Evolutionary conservation across 164 flowering plant genomes (phyloP).

Genomic region (Berberis vulgaris): DNA sequence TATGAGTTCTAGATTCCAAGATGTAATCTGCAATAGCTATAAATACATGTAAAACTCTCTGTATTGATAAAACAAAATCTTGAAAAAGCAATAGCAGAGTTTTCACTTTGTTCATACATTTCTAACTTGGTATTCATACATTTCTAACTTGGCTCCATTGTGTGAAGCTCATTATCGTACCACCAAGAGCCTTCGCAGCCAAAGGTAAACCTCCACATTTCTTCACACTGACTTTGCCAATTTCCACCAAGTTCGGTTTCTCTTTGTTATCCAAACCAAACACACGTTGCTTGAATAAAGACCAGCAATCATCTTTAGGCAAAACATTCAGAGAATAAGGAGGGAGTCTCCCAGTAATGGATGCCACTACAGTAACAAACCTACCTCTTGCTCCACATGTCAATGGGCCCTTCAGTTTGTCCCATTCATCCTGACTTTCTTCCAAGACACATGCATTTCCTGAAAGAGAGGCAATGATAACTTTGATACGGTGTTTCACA

Average conservation of each 20-base stretch:
- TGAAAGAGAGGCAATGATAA: background rate
- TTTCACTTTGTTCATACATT: no score
- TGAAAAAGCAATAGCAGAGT: no score
- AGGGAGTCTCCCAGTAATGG: background rate
- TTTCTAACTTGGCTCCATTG: no score
- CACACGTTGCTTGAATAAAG: background rate
- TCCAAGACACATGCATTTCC: background rate
- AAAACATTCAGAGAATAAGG: background rate
- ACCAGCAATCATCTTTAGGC: background rate
- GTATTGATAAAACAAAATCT: no score
- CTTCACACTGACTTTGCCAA: background rate
- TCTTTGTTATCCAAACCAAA: background rate
- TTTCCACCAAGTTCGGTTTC: background rate
- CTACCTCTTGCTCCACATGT: conserved; percentile 1
- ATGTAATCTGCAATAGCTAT: no score
- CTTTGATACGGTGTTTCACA: background rate
- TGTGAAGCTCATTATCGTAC: background rate
- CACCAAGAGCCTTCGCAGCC: conserved; percentile 1
- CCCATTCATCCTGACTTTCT: conserved; percentile 1
- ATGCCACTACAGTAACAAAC: background rate
- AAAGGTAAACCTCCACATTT: conserved; percentile 5
- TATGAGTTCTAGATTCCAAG: no score
- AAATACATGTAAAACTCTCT: no score
- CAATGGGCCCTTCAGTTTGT: background rate
- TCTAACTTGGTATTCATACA: no score